A percentile compares a stretch with the other conserved stretches of the same genome.
Conservation (phyloP, 2,329 filamentous ascomycete genomes). For the Fusarium chlamydosporum region DNA sequence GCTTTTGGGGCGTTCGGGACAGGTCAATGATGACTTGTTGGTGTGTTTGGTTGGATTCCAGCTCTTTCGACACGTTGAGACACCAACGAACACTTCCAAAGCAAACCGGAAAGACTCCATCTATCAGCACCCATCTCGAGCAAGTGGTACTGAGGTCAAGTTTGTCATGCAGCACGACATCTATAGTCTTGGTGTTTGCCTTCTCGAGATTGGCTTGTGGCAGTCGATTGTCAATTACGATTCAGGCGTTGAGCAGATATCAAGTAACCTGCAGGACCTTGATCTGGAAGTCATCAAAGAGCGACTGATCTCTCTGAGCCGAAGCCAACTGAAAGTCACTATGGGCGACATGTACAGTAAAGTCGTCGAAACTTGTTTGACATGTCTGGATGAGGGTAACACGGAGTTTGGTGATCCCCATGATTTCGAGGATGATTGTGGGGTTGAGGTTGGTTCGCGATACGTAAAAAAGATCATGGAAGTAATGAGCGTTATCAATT, state of each 20-base stretch:
- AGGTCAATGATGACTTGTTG: neutral
- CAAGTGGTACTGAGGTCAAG: rapidly evolving
- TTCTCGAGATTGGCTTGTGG: constrained; percentile 8
- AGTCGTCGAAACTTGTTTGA: constrained; percentile 4
- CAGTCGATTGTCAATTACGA: neutral
- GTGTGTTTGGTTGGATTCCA: constrained; percentile 1
- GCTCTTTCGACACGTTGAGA: neutral
- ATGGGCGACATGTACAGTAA: constrained; percentile 1
- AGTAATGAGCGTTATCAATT: neutral
- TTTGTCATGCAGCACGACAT: constrained; percentile 15
- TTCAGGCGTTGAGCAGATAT: neutral
- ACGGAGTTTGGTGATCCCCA: constrained; percentile 1
- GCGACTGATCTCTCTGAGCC: neutral
- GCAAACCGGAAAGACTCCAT: neutral
- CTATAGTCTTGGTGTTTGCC: constrained; percentile 8
- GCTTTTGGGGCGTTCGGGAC: neutral
- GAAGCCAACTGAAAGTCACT: neutral
- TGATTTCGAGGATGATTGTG: neutral
- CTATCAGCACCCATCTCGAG: neutral
- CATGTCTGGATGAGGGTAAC: constrained; percentile 6
- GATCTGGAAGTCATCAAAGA: neutral
- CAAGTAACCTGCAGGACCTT: neutral
- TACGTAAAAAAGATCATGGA: constrained; percentile 4
- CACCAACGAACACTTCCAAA: neutral
- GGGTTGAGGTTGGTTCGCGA: neutral